Base-by-base conservation (phyloP, 495 filamentous ascomycete species). In the Aspergillus kassunensis region DNA sequence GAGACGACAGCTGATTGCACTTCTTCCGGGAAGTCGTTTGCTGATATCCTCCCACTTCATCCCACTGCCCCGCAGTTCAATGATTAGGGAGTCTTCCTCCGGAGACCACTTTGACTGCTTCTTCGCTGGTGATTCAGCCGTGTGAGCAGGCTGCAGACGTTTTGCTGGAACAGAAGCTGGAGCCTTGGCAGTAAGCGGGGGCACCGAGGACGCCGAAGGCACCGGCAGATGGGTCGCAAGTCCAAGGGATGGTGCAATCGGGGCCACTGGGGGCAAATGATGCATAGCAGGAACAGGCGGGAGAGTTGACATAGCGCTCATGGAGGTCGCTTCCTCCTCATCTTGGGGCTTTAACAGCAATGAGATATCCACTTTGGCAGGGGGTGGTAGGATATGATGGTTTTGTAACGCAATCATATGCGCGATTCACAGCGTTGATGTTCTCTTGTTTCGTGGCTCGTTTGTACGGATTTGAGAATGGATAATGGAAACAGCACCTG, bases 21-120 rank as follows among this genome's bases (percentile, higher is more conserved):
- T 96, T 53, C 93, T 84, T 49, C 92, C 93, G 1, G 91, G 90
- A 19, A 97, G 75, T 15, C 83, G 80, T 72, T 89, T 89, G 49
- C 88, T 91, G 63, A 98, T 96, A 69, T 98, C 95, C 56, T 97
- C 93, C 93, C 93, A 98, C 61, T 97, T 97, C 87, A 95, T 93
- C 9, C 89, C 89, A 56, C 79, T 83, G 27, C 88, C 88, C 21
- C 93, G 83, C 50, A 98, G 78, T 61, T 90, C 85, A 51, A 96
- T 95, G 65, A 95, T 95, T 44, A 91, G 61, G 34, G 85, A 84
- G 64, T 97, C 90, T 69, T 98, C 93, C 35, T 96, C 89, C 1
- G 85, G 75, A 31, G 86, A 91, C 93, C 93, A 98, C 70, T 97
- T 97, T 62, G 87, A 92, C 65, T 96, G 91, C 68, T 89, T 95